Conservation (phyloP, 495 filamentous ascomycete genomes). For the Elasticomyces elasticus region DNA sequence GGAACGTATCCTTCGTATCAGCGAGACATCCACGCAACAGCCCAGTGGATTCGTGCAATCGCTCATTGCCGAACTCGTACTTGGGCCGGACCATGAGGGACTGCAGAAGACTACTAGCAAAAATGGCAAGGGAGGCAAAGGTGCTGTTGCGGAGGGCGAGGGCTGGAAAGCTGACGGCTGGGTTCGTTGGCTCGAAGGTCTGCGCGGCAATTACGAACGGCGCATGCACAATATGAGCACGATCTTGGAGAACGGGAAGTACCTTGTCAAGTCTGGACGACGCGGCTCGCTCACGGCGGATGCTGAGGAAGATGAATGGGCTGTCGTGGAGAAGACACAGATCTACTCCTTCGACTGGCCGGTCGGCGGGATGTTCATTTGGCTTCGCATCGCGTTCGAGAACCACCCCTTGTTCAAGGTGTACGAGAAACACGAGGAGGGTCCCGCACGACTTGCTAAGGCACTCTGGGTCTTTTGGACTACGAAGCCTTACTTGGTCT, state of each 20-base stretch:
- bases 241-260: slow-evolving; percentile 55
- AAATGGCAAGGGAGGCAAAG: slow-evolving; percentile 26
- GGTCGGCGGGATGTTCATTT: slow-evolving; percentile 82
- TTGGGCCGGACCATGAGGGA: slow-evolving; percentile 42
- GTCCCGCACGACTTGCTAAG: slow-evolving; percentile 36
- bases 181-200: slow-evolving; percentile 77
- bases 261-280: slow-evolving; percentile 42
- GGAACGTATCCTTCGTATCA: slow-evolving; percentile 62
- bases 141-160: slow-evolving; percentile 34
- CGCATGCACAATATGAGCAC: slow-evolving; percentile 70
- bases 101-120: slow-evolving; percentile 29
- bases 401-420: slow-evolving; percentile 52
- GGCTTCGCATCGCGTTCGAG: slow-evolving; percentile 60
- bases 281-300: slow-evolving; percentile 33
- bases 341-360: slow-evolving; percentile 71
- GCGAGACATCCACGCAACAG: slow-evolving; percentile 66
- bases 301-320: slow-evolving; percentile 46
- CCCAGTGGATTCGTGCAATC: slow-evolving; percentile 82
- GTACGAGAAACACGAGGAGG: slow-evolving; percentile 34
- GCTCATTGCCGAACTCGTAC: slow-evolving; percentile 65
- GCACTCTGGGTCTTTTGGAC: slow-evolving; percentile 69
- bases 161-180: slow-evolving; percentile 80
- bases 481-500: slow-evolving; percentile 52
- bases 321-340: slow-evolving; percentile 54
- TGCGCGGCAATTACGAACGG: slow-evolving; percentile 70